Base-by-base conservation (phyloP, 2,329 filamentous ascomycete genomes). In the Claviceps lovelessii region DNA sequence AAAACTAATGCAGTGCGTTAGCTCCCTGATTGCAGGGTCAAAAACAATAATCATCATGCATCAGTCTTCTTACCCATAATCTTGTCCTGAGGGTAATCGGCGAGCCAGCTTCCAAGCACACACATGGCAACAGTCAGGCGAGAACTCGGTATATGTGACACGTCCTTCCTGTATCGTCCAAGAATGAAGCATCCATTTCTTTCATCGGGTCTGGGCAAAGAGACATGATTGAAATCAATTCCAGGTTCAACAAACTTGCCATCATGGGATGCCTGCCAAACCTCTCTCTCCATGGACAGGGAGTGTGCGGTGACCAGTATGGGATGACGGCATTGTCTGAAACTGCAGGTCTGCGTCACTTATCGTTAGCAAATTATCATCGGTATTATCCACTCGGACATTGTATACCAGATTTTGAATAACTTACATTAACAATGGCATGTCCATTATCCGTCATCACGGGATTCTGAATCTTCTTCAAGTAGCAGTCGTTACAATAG, bases 51-150 rank as follows among this genome's bases (percentile, higher is more conserved):
- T 3, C 23, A 33, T 48, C 7, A 33, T n/a, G 46, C 7, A 31
- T 31, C 28, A n/a, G 10, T 3, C 13, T 48, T n/a, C 65, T 61
- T 58, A 70, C 71, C 61, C 17, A 74, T 69, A 4, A 70, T 70
- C 57, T 73, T 73, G 60, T 73, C 70, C 0, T 65, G 49, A 0
- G 70, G 70, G 0, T 56, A 55, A 0, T 67, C 60, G 0, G 41
- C 1, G 28, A 61, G 56, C 71, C 70, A 73, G 1, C 62, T 61
- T 1, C 64, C 28, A 1, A 71, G 57, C 0, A 70, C 60, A 4
- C 65, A 60, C 58, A 68, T 65, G 0, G 67, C 59, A 0, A 61
- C 64, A 0, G 62, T 63, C 0, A 68, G 51, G 56, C 72, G 72
- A 1, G 68, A 59, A 15, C 69, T 67, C 0, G 63, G 58, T 0